These are phyloP conservation scores for Sclerotinia spermophila DNA, from an alignment of 2,329 filamentous ascomycete species.

Conservation along the genomic window DNA sequence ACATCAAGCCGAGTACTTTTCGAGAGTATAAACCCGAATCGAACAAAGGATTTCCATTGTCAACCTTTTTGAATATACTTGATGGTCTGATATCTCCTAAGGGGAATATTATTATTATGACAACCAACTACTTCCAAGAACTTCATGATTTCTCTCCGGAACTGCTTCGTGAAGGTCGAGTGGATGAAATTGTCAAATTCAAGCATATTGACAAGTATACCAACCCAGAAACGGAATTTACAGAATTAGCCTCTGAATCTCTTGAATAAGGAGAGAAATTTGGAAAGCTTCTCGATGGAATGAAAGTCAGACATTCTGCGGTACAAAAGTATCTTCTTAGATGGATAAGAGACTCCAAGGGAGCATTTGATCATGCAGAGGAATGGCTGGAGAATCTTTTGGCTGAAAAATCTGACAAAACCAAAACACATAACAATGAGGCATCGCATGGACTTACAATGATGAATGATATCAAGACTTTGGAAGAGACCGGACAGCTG, in stretches of 20 bases:
- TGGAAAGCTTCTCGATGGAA: neutral
- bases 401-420: neutral
- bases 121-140: neutral
- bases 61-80: neutral
- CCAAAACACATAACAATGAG: neutral
- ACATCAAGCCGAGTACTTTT: neutral
- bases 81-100: neutral
- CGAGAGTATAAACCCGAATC: neutral
- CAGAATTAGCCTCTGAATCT: neutral
- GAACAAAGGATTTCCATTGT: neutral
- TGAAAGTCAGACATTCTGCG: neutral
- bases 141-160: neutral
- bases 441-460: neutral
- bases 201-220: neutral
- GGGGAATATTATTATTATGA: neutral
- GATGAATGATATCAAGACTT: neutral
- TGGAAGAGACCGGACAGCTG: neutral
- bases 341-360: neutral
- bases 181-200: neutral
- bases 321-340: neutral
- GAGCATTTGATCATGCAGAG: neutral
- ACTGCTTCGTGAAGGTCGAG: neutral
- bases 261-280: neutral
- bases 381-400: neutral
- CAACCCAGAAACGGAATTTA: neutral